Evolutionary conservation across 495 filamentous ascomycete species (phyloP).

Genomic region (Neurospora sp.): DNA sequence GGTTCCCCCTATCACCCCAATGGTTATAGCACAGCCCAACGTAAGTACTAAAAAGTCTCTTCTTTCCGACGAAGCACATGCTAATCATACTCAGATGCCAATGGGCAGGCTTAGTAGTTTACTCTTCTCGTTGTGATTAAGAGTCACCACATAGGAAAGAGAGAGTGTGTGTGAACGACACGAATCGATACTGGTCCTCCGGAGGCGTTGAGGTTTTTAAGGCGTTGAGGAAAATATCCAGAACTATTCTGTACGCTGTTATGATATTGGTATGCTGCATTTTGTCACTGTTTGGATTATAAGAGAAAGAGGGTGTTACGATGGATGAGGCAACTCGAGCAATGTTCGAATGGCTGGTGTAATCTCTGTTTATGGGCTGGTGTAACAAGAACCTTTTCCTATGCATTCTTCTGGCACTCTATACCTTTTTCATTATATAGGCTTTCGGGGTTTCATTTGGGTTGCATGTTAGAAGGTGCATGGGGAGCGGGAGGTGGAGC

Average conservation of each 20-base stretch:
- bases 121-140: neutral
- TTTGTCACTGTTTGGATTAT: neutral
- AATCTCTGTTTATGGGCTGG: neutral
- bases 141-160: neutral
- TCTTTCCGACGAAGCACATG: neutral
- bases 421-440: neutral
- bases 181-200: neutral
- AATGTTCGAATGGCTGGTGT: neutral
- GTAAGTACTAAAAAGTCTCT: neutral
- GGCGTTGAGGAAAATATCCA: neutral
- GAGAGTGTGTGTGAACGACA: neutral
- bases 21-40: slow-evolving; percentile 20
- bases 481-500: neutral
- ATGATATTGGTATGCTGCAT: neutral
- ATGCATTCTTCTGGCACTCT: neutral
- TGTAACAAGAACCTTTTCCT: neutral
- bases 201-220: neutral
- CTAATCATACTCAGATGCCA: neutral
- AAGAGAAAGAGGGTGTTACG: neutral
- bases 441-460: neutral
- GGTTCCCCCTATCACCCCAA: slow-evolving; percentile 2
- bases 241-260: neutral
- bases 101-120: neutral
- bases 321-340: neutral
- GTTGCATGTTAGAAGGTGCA: neutral